Evolutionary conservation across 768 basidiomycete genomes (phyloP), one percentile per base, ranked within the genome.

Genomic region (Leccinum ochraceum): DNA sequence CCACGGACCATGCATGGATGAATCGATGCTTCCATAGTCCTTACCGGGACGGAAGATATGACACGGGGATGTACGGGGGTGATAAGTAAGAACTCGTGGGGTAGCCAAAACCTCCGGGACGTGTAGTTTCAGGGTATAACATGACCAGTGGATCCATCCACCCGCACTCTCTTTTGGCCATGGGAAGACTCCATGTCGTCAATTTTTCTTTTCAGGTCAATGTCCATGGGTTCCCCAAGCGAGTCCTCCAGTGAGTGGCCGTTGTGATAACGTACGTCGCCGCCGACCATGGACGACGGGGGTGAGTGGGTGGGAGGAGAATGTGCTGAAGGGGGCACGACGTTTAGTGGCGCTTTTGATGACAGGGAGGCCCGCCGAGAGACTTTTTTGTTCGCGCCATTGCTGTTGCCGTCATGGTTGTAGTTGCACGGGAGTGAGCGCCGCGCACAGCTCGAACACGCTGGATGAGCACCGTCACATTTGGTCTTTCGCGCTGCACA

Each of bases 381-480:
- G 9, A 77, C 76, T 72, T 84, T 75, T 66, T 76, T 72, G 51
- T 65, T 64, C 36, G 61, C 62, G 22, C 74, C 72, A 8, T 70
- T 72, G 46, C 51, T 60, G 58, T 50, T 65, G 20, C 75, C 77
- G 64, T 91, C 89, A 68, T 92, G 89, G 46, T 88, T 87, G 75
- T 93, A 94, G 72, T 86, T 89, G 79, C 92, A 94, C 49, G 82
- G 79, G 70, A 93, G 79, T 48, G 83, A 82, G 65, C 92, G 80
- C 61, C 89, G 88, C 60, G 87, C 84, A 73, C 92, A 94, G 75
- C 90, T 92, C 57, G 88, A 86, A 71, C 92, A 94, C 28, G 87
- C 82, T 32, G 92, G 92, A 69, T 90, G 90, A n/a, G 81, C 88
- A 44, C 92, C 92, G 72, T 94, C 92, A 67, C 92, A 94, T 71